These are phyloP conservation scores for Cytospora mali DNA, from an alignment of 2,329 filamentous ascomycete genomes.

Conservation along the genomic window DNA sequence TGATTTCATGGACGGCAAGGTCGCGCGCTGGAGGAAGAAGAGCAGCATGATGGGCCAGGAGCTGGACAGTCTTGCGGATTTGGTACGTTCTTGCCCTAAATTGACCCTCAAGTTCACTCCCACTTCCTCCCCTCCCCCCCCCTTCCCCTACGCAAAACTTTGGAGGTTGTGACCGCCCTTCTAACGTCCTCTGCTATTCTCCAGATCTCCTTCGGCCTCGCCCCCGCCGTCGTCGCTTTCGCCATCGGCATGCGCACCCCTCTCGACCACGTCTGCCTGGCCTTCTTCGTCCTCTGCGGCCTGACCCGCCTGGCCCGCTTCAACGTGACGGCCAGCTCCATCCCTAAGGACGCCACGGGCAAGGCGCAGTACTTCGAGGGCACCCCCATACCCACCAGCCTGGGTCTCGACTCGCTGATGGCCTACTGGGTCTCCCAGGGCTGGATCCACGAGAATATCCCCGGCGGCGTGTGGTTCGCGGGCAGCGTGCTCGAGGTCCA, in stretches of 20 bases:
- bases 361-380: constrained; percentile 97
- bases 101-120: constrained; percentile 18
- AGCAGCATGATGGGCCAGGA: constrained; percentile 98
- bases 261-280: constrained; percentile 76
- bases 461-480: constrained; percentile 68
- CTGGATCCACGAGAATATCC: constrained; percentile 79
- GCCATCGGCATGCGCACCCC: constrained; percentile 83
- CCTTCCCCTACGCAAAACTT: not conserved
- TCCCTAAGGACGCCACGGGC: constrained; percentile 89
- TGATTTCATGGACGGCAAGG: constrained; percentile 96
- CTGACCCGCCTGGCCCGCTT: constrained; percentile 93
- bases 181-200: not conserved
- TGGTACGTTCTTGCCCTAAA: constrained; percentile 64
- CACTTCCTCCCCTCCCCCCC: too few species aligned
- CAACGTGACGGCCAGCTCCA: constrained; percentile 88
- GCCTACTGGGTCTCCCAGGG: constrained; percentile 83
- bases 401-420: constrained; percentile 81
- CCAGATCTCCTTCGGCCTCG: constrained; percentile 93
- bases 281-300: constrained; percentile 92
- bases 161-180: not conserved
- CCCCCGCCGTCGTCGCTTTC: constrained; percentile 86
- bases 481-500: constrained; percentile 80
- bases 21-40: constrained; percentile 95
- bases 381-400: constrained; percentile 89
- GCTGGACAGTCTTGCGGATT: constrained; percentile 89